These are phyloP conservation scores for Grigorovia transvaalensis DNA, from an alignment of 805 yeast species.

Conservation along the genomic window DNA sequence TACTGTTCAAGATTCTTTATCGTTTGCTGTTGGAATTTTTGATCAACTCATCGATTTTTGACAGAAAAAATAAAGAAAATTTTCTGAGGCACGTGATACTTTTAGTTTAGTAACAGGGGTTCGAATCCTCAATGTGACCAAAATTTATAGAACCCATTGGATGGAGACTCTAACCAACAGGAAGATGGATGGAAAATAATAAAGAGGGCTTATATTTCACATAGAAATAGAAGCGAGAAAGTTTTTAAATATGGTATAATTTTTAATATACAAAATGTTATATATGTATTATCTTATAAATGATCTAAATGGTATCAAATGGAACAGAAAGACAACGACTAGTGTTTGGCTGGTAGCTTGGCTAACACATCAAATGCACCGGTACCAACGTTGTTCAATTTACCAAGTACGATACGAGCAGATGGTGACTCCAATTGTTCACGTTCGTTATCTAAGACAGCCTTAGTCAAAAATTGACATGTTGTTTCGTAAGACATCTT, in stretches of 20 bases:
- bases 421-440: slow-evolving; percentile 88
- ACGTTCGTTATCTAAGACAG: slow-evolving; percentile 83
- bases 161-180: too few relatives aligned
- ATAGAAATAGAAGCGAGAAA: not conserved
- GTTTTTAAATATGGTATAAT: not conserved
- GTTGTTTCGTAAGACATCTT: slow-evolving; percentile 99
- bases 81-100: not conserved
- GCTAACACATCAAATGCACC: slow-evolving; percentile 79
- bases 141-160: too few relatives aligned
- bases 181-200: too few relatives aligned
- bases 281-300: not conserved
- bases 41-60: not conserved
- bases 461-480: slow-evolving; percentile 92
- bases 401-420: slow-evolving; percentile 88
- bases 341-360: slow-evolving; percentile 24
- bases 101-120: too few relatives aligned
- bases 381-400: slow-evolving; percentile 84
- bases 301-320: not conserved
- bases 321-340: not conserved
- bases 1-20: too few relatives aligned
- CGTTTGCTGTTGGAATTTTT: too few relatives aligned
- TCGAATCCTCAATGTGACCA: too few relatives aligned
- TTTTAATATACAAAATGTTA: not conserved
- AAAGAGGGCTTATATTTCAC: not conserved
- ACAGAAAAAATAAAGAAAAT: too few relatives aligned